Conservation (phyloP, 2,329 filamentous ascomycete species). For the Aureobasidium sp. region DNA sequence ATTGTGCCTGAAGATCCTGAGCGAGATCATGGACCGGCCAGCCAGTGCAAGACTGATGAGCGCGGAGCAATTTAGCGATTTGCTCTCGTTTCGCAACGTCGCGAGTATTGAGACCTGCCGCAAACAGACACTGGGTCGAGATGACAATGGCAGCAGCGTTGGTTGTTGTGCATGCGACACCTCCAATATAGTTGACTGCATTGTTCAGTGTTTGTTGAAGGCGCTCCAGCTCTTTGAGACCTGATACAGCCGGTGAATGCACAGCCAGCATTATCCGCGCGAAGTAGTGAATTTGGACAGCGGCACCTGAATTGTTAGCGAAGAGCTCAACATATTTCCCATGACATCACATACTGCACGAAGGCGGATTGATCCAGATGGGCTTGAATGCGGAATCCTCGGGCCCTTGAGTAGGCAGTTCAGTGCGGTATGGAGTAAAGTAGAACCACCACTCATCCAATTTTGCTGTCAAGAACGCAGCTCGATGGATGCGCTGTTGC, state of each 20-base stretch:
- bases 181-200: slow-evolving; percentile 41
- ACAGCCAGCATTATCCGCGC: slow-evolving; percentile 45
- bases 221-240: slow-evolving; percentile 39
- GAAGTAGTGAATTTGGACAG: slow-evolving; percentile 45
- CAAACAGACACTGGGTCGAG: slow-evolving; percentile 30
- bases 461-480: slow-evolving; percentile 36
- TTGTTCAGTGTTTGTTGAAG: slow-evolving; percentile 38
- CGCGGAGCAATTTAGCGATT: slow-evolving; percentile 26
- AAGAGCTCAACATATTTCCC: no score
- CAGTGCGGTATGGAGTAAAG: slow-evolving; percentile 37
- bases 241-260: slow-evolving; percentile 43
- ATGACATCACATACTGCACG: slow-evolving; percentile 14
- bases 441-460: slow-evolving; percentile 42
- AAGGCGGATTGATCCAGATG: slow-evolving; percentile 44
- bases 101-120: slow-evolving; percentile 30
- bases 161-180: slow-evolving; percentile 31
- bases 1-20: not conserved
- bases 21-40: slow-evolving; percentile 25
- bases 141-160: not conserved
- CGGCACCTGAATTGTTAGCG: slow-evolving; percentile 29
- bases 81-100: slow-evolving; percentile 24
- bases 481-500: slow-evolving; percentile 27
- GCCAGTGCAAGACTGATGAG: slow-evolving; percentile 28
- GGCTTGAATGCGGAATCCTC: slow-evolving; percentile 32
- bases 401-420: slow-evolving; percentile 27